Base-by-base conservation (phyloP, 768 basidiomycete genomes). In the Coprinellus aureogranulatus region DNA sequence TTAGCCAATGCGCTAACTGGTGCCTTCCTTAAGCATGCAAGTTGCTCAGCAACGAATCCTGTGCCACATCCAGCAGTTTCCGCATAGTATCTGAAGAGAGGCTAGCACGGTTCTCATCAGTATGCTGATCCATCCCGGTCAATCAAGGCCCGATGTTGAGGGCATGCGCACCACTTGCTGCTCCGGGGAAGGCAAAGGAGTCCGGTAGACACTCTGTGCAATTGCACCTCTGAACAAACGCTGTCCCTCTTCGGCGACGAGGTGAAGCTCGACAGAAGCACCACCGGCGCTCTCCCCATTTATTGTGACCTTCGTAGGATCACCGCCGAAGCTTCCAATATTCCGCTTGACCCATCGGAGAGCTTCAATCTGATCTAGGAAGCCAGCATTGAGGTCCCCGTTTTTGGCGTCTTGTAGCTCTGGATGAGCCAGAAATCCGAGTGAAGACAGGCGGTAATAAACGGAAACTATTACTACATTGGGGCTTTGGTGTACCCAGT, bases 221-320 rank as follows among this genome's bases (percentile, higher is more conserved):
- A 88, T 87, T 8, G 81, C 86, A 12, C 72, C 73, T 11, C 72
- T 69, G 67, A 87, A 88, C 9, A 85, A 64, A 16, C 65, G 57
- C 48, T 73, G 65, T 2, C 64, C 65, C 26, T 47, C 56, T 20
- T 67, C 68, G 47, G 81, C 80, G 3, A 83, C 72, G 41, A 87
- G 72, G 61, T 85, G 83, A n/a, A 88, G 70, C 63, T 82, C 81
- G 3, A 86, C 78, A 0, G 81, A 82, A 26, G 76, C 68, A 0
- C 76, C 83, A n/a, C 84, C 84, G 0, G 83, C 83, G 59, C 84
- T 85, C 63, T 88, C 72, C 0, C 86, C 87, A 56, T 83, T 83
- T 65, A 85, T 80, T 0, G 83, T 84, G 4, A 85, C 83, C 62
- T 78, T 77, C 0, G 57, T 50, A 0, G 82, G 79, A 65, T 90